Percentiles rank a stretch among this genome's conserved stretches.
Evolutionary conservation across 2,329 filamentous ascomycete species (phyloP).

Genomic region (Cercospora janseana): DNA sequence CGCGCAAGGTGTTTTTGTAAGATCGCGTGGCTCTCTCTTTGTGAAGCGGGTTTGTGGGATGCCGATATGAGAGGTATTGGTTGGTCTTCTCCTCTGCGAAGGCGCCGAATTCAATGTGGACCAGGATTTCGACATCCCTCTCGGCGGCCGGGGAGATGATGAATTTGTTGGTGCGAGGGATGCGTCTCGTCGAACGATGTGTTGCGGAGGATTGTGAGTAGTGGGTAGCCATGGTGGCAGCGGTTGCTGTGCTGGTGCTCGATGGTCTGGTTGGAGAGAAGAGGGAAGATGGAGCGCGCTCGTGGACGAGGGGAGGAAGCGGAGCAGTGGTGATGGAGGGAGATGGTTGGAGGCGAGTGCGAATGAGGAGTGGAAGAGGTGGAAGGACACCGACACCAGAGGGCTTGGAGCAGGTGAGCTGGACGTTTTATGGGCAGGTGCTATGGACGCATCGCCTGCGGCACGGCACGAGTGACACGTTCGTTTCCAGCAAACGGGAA

Average conservation of each 20-base stretch:
- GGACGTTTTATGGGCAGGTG: constrained; percentile 13
- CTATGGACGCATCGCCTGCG: constrained; percentile 23
- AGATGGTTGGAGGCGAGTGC: not conserved
- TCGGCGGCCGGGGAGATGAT: constrained; percentile 25
- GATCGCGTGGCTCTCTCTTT: constrained; percentile 30
- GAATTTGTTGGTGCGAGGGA: constrained; percentile 25
- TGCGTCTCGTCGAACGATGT: constrained; percentile 22
- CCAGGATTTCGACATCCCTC: constrained; percentile 33
- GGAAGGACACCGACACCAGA: too few species aligned
- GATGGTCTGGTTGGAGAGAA: constrained; percentile 1
- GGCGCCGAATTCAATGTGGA: constrained; percentile 46
- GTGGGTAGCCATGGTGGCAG: not conserved
- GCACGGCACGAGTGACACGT: constrained; percentile 17
- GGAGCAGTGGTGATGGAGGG: constrained; percentile 16
- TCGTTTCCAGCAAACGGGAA: constrained; percentile 12
- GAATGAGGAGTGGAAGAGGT: constrained; percentile 5
- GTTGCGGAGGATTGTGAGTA: constrained; percentile 16
- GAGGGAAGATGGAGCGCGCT: constrained; percentile 3
- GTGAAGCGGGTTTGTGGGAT: constrained; percentile 31
- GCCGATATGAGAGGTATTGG: constrained; percentile 36
- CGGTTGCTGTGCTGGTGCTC: not conserved
- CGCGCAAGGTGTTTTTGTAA: constrained; percentile 23
- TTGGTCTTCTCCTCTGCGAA: constrained; percentile 37
- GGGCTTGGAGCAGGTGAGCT: constrained; percentile 16
- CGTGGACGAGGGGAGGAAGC: constrained; percentile 1